Base-by-base conservation (phyloP, 2,329 filamentous ascomycete genomes). In the Epichloe sibirici region DNA sequence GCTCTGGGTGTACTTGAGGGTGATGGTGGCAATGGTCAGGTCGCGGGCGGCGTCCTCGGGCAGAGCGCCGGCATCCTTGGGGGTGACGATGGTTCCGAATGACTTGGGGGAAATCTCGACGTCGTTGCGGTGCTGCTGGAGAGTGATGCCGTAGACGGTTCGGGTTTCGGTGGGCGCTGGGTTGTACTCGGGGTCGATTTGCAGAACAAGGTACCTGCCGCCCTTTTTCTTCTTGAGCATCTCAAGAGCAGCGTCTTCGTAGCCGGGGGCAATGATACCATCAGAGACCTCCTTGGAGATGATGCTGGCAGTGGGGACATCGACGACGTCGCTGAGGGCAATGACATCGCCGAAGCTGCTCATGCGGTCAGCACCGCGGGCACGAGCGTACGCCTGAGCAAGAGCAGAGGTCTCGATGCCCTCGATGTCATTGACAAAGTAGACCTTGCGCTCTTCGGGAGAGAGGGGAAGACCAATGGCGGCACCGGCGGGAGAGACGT, bases 201-300 rank as follows among this genome's bases (percentile, higher is more conserved):
- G 83, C 43, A 97, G 83, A 46, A 97, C 87, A 46, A 97, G 83
- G 75, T 97, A 98, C 70, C 90, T 94, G 65, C 93, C 93, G 51
- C 85, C 90, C 79, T 98, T 98, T 81, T 98, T 98, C 82, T 95
- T 96, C 72, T 83, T 86, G 58, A 98, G 81, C 56, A 98, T 90
- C 64, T 87, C 88, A 17, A 97, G 80, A 17, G 93, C 93, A 57
- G 88, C 90, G 37, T 82, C 79, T 57, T 87, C 81, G 70, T 93
- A 98, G 28, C 82, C 85, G 38, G 93, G 88, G 38, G 93, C 93
- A 63, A 98, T 89, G 52, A 98, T 86, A 70, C 93, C 93, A 67
- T 98, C 93, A 1, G 91, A 97, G 21, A 98, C 93, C 74, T 98
- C 93, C 66, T 91, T 89, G 56, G 88, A 90, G 74, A 98, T 96